These are phyloP conservation scores for Beauveria medogensis DNA, from an alignment of 2,329 filamentous ascomycete species.

Conservation along the genomic window DNA sequence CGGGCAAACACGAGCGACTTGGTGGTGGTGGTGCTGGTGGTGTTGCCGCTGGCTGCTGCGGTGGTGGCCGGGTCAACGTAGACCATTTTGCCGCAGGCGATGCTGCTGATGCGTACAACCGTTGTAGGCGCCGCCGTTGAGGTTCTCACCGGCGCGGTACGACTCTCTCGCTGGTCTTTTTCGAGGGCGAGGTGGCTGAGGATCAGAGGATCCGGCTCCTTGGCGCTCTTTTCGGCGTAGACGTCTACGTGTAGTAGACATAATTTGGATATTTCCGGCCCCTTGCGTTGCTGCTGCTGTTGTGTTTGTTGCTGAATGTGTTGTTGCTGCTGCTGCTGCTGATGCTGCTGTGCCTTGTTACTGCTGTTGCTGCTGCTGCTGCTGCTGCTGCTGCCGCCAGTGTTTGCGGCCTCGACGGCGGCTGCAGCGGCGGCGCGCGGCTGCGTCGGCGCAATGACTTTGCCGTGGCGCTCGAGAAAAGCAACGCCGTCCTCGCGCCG, in stretches of 20 bases:
- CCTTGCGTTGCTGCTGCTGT: background rate
- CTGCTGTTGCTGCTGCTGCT: background rate
- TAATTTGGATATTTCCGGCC: constrained; percentile 20
- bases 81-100: constrained; percentile 42
- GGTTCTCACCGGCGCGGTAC: background rate
- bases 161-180: constrained; percentile 17
- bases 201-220: constrained; percentile 17
- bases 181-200: constrained; percentile 20
- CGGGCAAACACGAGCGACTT: constrained; percentile 34
- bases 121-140: constrained; percentile 1
- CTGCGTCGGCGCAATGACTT: constrained; percentile 15
- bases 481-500: constrained; percentile 26
- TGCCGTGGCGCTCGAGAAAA: constrained; percentile 34
- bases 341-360: too few relatives aligned
- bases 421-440: background rate
- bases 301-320: background rate
- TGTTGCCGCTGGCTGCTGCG: too few relatives aligned
- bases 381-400: background rate
- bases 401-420: background rate
- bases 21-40: background rate
- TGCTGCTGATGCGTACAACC: constrained; percentile 8
- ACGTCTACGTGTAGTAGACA: constrained; percentile 22
- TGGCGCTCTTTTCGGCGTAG: constrained; percentile 27
- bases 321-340: too few relatives aligned
- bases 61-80: constrained; percentile 16